Evolutionary conservation across 2,329 filamentous ascomycete species (phyloP).

Genomic region (Colletotrichum brevisporum): DNA sequence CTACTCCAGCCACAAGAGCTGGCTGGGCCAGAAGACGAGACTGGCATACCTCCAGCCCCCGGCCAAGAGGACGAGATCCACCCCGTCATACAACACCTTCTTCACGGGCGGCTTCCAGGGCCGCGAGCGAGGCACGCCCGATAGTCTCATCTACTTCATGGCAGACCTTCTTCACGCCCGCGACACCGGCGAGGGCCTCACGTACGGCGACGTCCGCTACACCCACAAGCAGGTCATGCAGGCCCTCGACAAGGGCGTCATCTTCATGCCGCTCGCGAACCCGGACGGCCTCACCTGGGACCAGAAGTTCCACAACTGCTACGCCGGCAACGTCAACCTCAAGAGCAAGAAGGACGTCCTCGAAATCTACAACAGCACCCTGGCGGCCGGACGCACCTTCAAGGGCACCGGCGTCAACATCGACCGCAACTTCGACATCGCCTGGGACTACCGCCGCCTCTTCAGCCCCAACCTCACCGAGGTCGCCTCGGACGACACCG

Average conservation of each 20-base stretch:
- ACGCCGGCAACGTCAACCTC: constrained; percentile 69
- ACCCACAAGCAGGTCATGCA: constrained; percentile 64
- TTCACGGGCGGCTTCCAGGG: constrained; percentile 69
- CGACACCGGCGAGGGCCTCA: constrained; percentile 61
- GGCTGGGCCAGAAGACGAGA: constrained; percentile 54
- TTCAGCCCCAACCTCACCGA: constrained; percentile 54
- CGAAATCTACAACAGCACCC: neutral
- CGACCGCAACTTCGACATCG: constrained; percentile 71
- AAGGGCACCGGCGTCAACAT: constrained; percentile 62
- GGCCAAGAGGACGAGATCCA: too few relatives aligned
- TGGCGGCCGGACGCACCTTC: neutral
- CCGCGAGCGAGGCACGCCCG: constrained; percentile 69
- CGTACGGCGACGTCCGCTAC: constrained; percentile 66
- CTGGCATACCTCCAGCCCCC: constrained; percentile 54
- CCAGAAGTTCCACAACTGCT: constrained; percentile 63
- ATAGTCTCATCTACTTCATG: constrained; percentile 70
- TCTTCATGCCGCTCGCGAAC: constrained; percentile 65
- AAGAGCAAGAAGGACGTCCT: constrained; percentile 39
- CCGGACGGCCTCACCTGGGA: constrained; percentile 68
- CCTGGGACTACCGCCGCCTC: constrained; percentile 65
- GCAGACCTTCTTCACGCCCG: constrained; percentile 69
- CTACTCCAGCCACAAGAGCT: constrained; percentile 57
- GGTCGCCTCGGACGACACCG: constrained; percentile 51
- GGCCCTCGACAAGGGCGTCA: constrained; percentile 65
- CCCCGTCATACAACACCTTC: constrained; percentile 47